These are phyloP conservation scores for Syncephalastrum contaminatum DNA, from an alignment of 371 early-diverging fungal genomes.

Conservation along the genomic window DNA sequence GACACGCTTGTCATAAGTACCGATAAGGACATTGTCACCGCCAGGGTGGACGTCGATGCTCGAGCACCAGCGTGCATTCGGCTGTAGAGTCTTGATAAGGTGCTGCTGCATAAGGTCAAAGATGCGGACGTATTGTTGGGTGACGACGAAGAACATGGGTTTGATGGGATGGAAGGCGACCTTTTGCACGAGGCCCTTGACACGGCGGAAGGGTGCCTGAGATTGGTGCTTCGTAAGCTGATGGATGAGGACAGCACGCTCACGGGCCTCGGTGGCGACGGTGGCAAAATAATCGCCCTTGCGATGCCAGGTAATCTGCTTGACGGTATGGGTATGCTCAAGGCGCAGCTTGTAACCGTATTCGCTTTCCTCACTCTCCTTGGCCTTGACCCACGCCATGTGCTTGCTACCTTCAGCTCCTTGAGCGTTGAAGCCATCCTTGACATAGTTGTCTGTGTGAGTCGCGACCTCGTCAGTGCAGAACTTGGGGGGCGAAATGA, in stretches of 20 bases:
- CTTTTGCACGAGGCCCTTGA: slow-evolving; percentile 84
- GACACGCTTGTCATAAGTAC: slow-evolving; percentile 90
- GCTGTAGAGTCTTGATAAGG: slow-evolving; percentile 75
- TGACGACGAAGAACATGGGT: slow-evolving; percentile 93
- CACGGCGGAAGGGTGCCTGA: slow-evolving; percentile 89
- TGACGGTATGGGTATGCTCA: slow-evolving; percentile 62
- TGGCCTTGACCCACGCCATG: slow-evolving; percentile 62
- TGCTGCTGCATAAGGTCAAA: slow-evolving; percentile 91
- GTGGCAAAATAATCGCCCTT: slow-evolving; percentile 96
- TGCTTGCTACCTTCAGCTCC: slow-evolving; percentile 33
- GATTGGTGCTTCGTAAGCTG: slow-evolving; percentile 85
- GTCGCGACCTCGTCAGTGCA: slow-evolving; percentile 48
- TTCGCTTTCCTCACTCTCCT: slow-evolving; percentile 48
- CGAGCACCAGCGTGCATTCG: slow-evolving; percentile 93
- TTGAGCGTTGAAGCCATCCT: slow-evolving; percentile 46
- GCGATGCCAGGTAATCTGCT: slow-evolving; percentile 90
- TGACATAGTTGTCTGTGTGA: slow-evolving; percentile 51
- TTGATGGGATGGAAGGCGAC: slow-evolving; percentile 93
- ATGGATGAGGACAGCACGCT: slow-evolving; percentile 83
- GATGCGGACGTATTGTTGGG: slow-evolving; percentile 89
- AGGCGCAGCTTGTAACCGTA: slow-evolving; percentile 56
- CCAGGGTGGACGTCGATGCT: slow-evolving; percentile 92
- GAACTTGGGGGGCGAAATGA: slow-evolving; percentile 55
- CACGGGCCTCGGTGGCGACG: slow-evolving; percentile 69
- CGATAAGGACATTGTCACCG: slow-evolving; percentile 92